Percentiles rank a stretch among this genome's conserved stretches.
These are phyloP conservation scores for Wickerhamomyces ciferrii DNA, from an alignment of 805 yeast species.

Conservation along the genomic window DNA sequence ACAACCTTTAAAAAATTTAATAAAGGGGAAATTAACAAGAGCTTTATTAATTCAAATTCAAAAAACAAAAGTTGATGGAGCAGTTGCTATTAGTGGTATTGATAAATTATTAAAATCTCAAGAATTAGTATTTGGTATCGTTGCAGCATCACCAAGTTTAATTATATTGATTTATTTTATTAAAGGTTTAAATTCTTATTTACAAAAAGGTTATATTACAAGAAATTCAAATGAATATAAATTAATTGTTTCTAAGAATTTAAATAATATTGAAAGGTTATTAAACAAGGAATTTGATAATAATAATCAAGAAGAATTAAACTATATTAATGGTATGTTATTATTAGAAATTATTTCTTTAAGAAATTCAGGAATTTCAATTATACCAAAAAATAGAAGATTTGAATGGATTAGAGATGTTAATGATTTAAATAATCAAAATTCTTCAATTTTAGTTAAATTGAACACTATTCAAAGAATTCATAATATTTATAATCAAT, in stretches of 20 bases:
- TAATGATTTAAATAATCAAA: conserved; percentile 46
- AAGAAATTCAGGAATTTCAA: conserved; percentile 38
- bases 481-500: conserved; percentile 52
- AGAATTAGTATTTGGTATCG: conserved; percentile 88
- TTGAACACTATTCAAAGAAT: conserved; percentile 48
- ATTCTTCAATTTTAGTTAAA: conserved; percentile 32
- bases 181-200: conserved; percentile 22
- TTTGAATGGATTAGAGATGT: conserved; percentile 60
- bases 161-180: conserved; percentile 47
- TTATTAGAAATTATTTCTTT: conserved; percentile 62
- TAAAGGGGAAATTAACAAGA: conserved; percentile 66
- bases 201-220: conserved; percentile 30
- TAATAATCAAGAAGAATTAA: conserved; percentile 20
- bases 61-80: conserved; percentile 93
- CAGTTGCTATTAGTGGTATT: conserved; percentile 83
- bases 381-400: conserved; percentile 46
- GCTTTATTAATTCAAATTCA: conserved; percentile 88
- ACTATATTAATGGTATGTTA: conserved; percentile 50
- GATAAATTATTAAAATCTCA: conserved; percentile 87
- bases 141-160: conserved; percentile 81
- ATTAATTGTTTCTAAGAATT: conserved; percentile 31
- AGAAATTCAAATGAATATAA: conserved; percentile 14
- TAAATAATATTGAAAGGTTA: conserved; percentile 58
- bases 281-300: conserved; percentile 26
- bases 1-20: conserved; percentile 57